These are phyloP conservation scores for Elongisporangium anandrum DNA, from an alignment of 352 stramenopile species.

Conservation along the genomic window DNA sequence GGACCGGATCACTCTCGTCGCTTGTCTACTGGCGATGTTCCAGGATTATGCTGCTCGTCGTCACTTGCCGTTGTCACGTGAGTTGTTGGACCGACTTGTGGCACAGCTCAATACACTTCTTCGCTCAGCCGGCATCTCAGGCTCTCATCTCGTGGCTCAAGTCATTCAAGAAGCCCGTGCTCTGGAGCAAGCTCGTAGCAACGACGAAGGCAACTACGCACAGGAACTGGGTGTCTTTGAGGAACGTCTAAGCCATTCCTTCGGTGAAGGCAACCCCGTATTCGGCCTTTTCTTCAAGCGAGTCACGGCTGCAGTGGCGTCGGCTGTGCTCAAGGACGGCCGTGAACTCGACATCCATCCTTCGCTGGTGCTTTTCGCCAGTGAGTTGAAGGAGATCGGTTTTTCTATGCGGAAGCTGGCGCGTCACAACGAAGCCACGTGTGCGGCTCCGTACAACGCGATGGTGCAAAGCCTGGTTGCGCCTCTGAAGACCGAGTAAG, in stretches of 20 bases:
- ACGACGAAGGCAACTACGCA: constrained; percentile 5
- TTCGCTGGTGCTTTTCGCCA: constrained; percentile 45
- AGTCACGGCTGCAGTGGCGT: constrained; percentile 23
- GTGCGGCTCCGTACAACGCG: constrained; percentile 60
- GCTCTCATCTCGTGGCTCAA: constrained; percentile 46
- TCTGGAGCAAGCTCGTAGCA: constrained; percentile 13
- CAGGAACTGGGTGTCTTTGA: constrained; percentile 31
- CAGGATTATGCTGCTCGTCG: constrained; percentile 48
- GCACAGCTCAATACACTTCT: constrained; percentile 40
- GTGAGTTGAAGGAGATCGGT: constrained; percentile 32
- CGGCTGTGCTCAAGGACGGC: constrained; percentile 12
- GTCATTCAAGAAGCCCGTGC: constrained; percentile 27
- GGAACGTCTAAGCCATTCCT: constrained; percentile 32
- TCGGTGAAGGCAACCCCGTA: constrained; percentile 45
- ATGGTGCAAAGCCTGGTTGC: constrained; percentile 43
- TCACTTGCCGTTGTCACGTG: constrained; percentile 13
- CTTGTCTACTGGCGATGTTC: constrained; percentile 49
- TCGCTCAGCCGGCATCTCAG: constrained; percentile 36
- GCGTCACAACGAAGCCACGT: constrained; percentile 68
- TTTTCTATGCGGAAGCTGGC: constrained; percentile 30
- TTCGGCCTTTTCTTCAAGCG: constrained; percentile 57
- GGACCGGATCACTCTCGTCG: constrained; percentile 53
- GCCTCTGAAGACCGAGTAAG: constrained; percentile 8
- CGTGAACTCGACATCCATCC: constrained; percentile 27
- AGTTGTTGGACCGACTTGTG: constrained; percentile 26